Percentiles rank a stretch among this genome's conserved stretches.
Evolutionary conservation across 768 basidiomycete species (phyloP).

Genomic region (Mycena polygramma): DNA sequence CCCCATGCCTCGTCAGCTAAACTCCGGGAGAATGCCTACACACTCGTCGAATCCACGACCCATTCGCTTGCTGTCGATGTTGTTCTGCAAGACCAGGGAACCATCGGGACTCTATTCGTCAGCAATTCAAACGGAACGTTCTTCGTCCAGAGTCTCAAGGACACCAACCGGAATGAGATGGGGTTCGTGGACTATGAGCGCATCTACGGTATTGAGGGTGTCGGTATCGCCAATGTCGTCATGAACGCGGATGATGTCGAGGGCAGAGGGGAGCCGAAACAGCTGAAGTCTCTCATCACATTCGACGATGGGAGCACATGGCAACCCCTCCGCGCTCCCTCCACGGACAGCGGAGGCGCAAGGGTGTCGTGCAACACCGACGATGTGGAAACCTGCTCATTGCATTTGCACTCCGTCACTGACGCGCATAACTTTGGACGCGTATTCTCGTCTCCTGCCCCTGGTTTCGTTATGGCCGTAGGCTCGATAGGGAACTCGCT

Average conservation of each 20-base stretch:
- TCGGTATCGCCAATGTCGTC: slow-evolving; percentile 92
- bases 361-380: slow-evolving; percentile 72
- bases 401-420: slow-evolving; percentile 95
- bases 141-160: slow-evolving; percentile 90
- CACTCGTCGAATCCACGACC: slow-evolving; percentile 92
- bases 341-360: slow-evolving; percentile 70
- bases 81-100: slow-evolving; percentile 73
- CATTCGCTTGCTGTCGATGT: slow-evolving; percentile 97
- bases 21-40: slow-evolving; percentile 93
- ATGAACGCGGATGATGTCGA: slow-evolving; percentile 88
- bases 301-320: slow-evolving; percentile 94
- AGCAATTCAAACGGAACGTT: slow-evolving; percentile 97
- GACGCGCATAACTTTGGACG: slow-evolving; percentile 93
- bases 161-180: slow-evolving; percentile 90
- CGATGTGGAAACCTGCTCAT: slow-evolving; percentile 74
- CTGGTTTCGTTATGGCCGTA: slow-evolving; percentile 97
- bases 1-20: slow-evolving; percentile 87
- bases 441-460: slow-evolving; percentile 94
- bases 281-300: slow-evolving; percentile 84
- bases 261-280: slow-evolving; percentile 74
- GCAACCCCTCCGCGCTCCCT: slow-evolving; percentile 72
- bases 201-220: slow-evolving; percentile 87
- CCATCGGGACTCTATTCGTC: slow-evolving; percentile 93
- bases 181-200: slow-evolving; percentile 97
- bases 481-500: slow-evolving; percentile 85